Evolutionary conservation across 2,329 filamentous ascomycete species (phyloP).

Genomic region (Pseudopyrenochaeta lycopersici): DNA sequence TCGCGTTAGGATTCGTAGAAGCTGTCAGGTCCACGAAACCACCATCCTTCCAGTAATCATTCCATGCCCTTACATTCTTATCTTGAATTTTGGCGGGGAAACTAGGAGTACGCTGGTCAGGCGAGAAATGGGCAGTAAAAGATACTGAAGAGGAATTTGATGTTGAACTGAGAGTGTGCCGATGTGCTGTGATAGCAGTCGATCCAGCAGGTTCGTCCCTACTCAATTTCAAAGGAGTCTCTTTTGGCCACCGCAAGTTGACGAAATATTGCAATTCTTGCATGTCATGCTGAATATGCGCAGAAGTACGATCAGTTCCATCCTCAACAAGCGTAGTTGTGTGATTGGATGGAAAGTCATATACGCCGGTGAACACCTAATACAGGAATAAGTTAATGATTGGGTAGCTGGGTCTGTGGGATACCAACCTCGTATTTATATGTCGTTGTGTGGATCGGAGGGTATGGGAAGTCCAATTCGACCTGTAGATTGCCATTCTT

Average conservation of each 20-base stretch:
- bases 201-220: slow-evolving; percentile 53
- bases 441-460: slow-evolving; percentile 44
- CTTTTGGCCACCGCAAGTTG: slow-evolving; percentile 50
- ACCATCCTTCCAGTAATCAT: slow-evolving; percentile 58
- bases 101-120: slow-evolving; percentile 30
- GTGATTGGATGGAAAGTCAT: slow-evolving; percentile 57
- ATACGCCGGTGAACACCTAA: slow-evolving; percentile 62
- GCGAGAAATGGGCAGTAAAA: slow-evolving; percentile 36
- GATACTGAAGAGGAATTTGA: slow-evolving; percentile 12
- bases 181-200: slow-evolving; percentile 46
- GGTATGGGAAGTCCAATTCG: slow-evolving; percentile 62
- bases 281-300: slow-evolving; percentile 54
- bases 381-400: slow-evolving; percentile 48
- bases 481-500: slow-evolving; percentile 50
- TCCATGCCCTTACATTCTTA: slow-evolving; percentile 55
- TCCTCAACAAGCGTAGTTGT: slow-evolving; percentile 48
- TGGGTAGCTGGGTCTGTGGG: no score
- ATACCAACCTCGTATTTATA: slow-evolving; percentile 35
- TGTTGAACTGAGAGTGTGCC: slow-evolving; percentile 20
- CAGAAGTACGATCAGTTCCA: slow-evolving; percentile 43
- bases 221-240: slow-evolving; percentile 45
- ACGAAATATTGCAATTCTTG: slow-evolving; percentile 55
- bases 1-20: slow-evolving; percentile 52
- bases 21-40: slow-evolving; percentile 62
- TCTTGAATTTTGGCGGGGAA: slow-evolving; percentile 31